Conservation (phyloP, 805 yeast genomes). For the Yarrowia osloensis region DNA sequence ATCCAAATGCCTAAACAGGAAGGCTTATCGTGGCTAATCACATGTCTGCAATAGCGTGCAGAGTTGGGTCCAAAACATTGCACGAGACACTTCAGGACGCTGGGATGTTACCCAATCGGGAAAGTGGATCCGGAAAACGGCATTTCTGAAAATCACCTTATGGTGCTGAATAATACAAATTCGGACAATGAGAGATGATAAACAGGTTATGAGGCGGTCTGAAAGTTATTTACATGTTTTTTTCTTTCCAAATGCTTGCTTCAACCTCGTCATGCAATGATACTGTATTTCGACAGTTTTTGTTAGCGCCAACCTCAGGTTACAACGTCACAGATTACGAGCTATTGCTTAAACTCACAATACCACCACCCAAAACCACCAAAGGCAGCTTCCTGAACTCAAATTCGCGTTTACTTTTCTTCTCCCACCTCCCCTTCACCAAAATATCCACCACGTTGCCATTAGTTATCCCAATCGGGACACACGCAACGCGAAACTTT, state of each 20-base stretch:
- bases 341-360: not conserved
- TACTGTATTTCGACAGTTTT: no score
- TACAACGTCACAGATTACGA: not conserved
- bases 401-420: not conserved
- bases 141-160: no score
- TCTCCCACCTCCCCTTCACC: no score
- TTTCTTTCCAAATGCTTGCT: no score
- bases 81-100: no score
- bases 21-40: conserved; percentile 1
- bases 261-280: no score
- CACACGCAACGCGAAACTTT: conserved; percentile 5
- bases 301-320: no score
- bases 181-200: no score
- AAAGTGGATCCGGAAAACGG: not conserved
- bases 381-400: not conserved
- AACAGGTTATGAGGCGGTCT: not conserved
- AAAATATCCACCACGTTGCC: not conserved
- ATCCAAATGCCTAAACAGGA: conserved; percentile 7
- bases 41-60: not conserved
- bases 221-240: no score
- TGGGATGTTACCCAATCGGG: not conserved
- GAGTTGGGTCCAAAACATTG: not conserved
- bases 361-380: not conserved
- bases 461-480: conserved; percentile 8
- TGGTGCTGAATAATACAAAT: no score